Evolutionary conservation across 2,329 filamentous ascomycete species (phyloP).

Genomic region (Dactylellina leptospora): DNA sequence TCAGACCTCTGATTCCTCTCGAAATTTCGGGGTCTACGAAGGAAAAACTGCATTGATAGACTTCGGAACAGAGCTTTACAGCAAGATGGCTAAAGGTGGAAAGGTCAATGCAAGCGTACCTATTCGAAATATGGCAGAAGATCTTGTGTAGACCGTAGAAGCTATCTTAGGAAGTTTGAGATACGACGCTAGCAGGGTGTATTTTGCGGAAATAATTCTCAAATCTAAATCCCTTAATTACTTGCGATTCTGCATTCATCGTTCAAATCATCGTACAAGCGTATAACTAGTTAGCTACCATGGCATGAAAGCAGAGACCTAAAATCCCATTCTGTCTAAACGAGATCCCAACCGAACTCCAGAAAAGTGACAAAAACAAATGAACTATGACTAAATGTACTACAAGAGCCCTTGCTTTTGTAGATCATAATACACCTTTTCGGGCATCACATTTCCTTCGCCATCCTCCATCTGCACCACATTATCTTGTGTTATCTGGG

Average conservation of each 20-base stretch:
- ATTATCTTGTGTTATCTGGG: constrained; percentile 77
- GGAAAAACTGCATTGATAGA: too few species aligned
- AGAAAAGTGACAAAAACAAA: not conserved
- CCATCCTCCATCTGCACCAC: constrained; percentile 98
- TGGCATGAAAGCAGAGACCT: not conserved
- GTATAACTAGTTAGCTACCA: not conserved
- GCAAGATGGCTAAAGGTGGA: too few species aligned
- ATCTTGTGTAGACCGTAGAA: too few species aligned
- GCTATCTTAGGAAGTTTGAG: too few species aligned
- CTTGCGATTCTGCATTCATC: not conserved
- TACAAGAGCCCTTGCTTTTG: constrained; percentile 50
- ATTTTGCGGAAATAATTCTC: too few species aligned
- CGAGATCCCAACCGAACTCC: constrained; percentile 29
- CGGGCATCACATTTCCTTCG: constrained; percentile 97
- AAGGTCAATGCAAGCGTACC: too few species aligned
- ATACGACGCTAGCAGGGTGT: too few species aligned
- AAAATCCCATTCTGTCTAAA: constrained; percentile 34
- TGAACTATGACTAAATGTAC: not conserved
- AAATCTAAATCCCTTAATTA: too few species aligned
- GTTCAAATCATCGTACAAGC: not conserved
- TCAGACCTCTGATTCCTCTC: too few species aligned
- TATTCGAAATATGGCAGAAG: too few species aligned
- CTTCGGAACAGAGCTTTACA: too few species aligned
- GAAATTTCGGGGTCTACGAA: too few species aligned
- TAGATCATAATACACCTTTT: constrained; percentile 84